Evolutionary conservation across 1,139 yeast genomes (phyloP).

Genomic region (Arxiozyma telluris): DNA sequence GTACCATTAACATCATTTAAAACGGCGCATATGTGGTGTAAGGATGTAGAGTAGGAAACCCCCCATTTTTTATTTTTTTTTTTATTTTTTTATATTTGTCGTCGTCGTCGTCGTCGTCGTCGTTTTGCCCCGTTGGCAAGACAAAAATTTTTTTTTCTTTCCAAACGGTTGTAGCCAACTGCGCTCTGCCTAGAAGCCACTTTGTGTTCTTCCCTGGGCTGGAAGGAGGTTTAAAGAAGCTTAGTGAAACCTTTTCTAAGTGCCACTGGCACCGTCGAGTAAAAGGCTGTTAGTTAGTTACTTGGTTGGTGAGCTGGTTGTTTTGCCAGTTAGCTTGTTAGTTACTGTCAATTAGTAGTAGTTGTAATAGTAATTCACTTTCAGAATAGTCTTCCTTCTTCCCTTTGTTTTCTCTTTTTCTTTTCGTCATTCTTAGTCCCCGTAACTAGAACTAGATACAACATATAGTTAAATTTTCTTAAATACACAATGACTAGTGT

Average conservation of each 20-base stretch:
- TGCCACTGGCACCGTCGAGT: background rate
- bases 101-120: background rate
- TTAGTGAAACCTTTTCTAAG: background rate
- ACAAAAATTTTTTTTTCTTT: no score
- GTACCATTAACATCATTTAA: background rate
- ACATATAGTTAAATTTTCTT: constrained; percentile 2
- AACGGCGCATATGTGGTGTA: background rate
- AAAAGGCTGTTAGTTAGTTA: background rate
- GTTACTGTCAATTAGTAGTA: background rate
- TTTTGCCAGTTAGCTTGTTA: background rate
- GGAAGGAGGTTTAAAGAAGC: background rate
- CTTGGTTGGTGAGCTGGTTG: background rate
- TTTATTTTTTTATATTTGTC: background rate
- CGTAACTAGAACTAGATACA: background rate
- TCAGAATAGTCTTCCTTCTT: background rate
- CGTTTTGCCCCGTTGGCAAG: background rate
- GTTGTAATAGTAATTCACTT: background rate
- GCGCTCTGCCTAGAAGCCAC: background rate
- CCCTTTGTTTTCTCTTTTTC: no score
- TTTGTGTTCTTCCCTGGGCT: background rate
- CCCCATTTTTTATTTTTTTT: background rate
- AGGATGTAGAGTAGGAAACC: background rate
- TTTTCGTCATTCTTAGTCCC: background rate
- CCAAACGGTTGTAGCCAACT: no score
- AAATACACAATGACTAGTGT: constrained; percentile 15